Percentiles rank a stretch among this genome's conserved stretches.
These are phyloP conservation scores for Leccinellum albellum DNA, from an alignment of 768 basidiomycete species.

Conservation along the genomic window DNA sequence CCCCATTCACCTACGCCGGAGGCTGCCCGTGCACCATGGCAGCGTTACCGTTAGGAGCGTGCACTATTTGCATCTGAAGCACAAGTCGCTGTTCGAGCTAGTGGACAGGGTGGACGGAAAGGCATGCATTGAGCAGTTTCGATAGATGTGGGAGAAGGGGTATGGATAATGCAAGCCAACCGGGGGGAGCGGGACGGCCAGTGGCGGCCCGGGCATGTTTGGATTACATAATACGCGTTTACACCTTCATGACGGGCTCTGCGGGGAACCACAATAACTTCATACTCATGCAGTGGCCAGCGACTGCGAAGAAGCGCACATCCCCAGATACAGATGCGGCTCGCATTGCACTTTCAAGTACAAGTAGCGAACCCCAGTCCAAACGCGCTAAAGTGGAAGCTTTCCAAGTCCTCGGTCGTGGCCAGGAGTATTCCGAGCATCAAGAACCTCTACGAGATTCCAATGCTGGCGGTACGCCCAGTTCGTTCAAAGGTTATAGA, in stretches of 20 bases:
- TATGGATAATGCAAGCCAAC: no score
- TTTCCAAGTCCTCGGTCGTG: slow-evolving; percentile 10
- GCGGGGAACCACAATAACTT: not conserved
- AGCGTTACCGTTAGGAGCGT: no score
- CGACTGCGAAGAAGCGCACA: slow-evolving; percentile 26
- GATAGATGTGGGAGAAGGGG: no score
- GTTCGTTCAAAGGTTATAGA: not conserved
- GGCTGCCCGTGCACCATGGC: no score
- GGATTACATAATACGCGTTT: not conserved
- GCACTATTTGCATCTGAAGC: slow-evolving; percentile 39
- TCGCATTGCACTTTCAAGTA: slow-evolving; percentile 8
- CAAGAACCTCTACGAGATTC: slow-evolving; percentile 21
- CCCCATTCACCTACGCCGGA: no score
- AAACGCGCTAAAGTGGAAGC: slow-evolving; percentile 28
- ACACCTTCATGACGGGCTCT: not conserved
- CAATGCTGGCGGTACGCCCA: slow-evolving; percentile 1
- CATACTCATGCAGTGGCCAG: slow-evolving; percentile 3
- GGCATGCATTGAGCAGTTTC: no score
- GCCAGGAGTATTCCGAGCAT: slow-evolving; percentile 14
- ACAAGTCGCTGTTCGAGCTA: slow-evolving; percentile 57
- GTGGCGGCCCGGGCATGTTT: no score
- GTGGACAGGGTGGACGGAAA: no score
- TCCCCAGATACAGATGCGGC: slow-evolving; percentile 25
- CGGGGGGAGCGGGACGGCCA: no score
- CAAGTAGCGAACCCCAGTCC: slow-evolving; percentile 12